Conservation (phyloP, 2,329 filamentous ascomycete species). For the Microdochium bolleyi region DNA sequence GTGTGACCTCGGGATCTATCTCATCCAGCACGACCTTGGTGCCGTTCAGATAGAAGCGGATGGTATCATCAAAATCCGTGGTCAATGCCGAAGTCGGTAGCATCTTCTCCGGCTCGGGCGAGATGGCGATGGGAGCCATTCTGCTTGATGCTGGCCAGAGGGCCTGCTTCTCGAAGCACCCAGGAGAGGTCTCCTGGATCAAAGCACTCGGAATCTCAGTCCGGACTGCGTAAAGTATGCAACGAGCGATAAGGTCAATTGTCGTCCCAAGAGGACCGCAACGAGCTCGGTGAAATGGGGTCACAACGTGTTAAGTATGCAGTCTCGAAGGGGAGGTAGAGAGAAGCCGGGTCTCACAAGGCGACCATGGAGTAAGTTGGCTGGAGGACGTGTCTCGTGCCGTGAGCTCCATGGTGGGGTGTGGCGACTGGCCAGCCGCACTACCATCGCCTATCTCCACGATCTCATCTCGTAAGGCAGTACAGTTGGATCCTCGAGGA, state of each 20-base stretch:
- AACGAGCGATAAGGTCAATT: too few relatives aligned
- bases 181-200: too few relatives aligned
- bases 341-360: too few relatives aligned
- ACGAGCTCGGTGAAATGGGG: too few relatives aligned
- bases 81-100: constrained; percentile 48
- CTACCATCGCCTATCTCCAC: neutral
- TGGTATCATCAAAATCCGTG: constrained; percentile 73
- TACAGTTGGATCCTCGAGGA: neutral
- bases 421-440: neutral
- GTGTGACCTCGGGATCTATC: constrained; percentile 82
- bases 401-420: neutral
- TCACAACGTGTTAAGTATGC: too few relatives aligned
- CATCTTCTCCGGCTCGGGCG: constrained; percentile 32
- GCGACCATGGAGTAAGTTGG: neutral
- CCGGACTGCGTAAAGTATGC: too few relatives aligned
- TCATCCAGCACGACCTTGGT: constrained; percentile 80
- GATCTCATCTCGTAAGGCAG: neutral
- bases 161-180: too few relatives aligned
- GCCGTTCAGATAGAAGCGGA: constrained; percentile 92
- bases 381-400: neutral
- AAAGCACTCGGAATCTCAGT: too few relatives aligned
- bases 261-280: too few relatives aligned
- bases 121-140: constrained; percentile 51
- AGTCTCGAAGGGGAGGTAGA: too few relatives aligned
- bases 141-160: too few relatives aligned